Base-by-base conservation (phyloP, 2,329 filamentous ascomycete genomes). In the Rhynchosporium secalis region DNA sequence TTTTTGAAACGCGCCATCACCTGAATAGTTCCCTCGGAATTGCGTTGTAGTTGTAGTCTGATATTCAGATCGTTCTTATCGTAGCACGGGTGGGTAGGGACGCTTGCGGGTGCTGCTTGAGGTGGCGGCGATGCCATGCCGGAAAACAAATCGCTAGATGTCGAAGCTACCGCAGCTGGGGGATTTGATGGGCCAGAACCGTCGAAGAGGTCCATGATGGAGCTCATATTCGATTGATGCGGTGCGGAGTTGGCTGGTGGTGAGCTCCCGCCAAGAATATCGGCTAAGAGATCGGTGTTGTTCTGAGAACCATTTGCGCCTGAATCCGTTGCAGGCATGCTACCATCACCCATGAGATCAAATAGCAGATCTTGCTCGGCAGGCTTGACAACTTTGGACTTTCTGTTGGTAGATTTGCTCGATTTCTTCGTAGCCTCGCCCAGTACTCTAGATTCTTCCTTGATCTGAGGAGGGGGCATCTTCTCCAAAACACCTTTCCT, bases 391-490 rank as follows among this genome's bases (percentile, higher is more conserved):
- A 87, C 83, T 77, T 89, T 93, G 62, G 88, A 86, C 74, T 88
- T 91, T 70, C 92, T 86, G 74, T 90, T 91, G 63, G 86, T 82
- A 55, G 85, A 80, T 72, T 88, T 86, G 75, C 85, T 88, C 66
- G 83, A 81, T 70, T 88, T 85, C 75, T 87, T 87, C 1, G 86
- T 81, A 1, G 92, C 88, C 71, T 94, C 90, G 48, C 93, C 93
- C 20, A 99, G 81, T 3, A 97, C 93, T 64, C 94, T 84, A 60
- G 95, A 94, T 75, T 96, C 92, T 75, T 99, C 95, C 68, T 94
- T 92, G 72, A 99, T 98, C 75, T 98, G 94, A 8, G 95, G 95
- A 1, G 95, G 86, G 7, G 95, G 95, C 96, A 99, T 99, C 76
- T 95, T 96, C 78, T 99, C 95, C 10, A 99, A 80, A 2, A 99